Conservation (phyloP, 2,329 filamentous ascomycete species). For the Aspergillus candidus region DNA sequence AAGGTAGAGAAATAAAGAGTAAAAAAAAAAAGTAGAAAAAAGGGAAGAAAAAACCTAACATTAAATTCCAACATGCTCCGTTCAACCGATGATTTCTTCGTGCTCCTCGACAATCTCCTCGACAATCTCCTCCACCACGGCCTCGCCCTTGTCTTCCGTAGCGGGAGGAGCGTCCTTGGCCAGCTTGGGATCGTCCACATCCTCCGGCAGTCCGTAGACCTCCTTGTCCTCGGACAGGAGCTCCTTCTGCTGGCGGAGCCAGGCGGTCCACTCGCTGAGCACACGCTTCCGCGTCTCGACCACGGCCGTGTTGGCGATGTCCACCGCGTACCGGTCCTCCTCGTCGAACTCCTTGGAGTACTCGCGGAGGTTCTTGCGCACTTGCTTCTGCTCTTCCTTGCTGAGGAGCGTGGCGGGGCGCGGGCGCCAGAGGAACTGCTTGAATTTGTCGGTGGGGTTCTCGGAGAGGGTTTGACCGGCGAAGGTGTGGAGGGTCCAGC, state of each 20-base stretch:
- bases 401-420: constrained; percentile 83
- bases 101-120: constrained; percentile 77
- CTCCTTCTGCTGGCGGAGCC: constrained; percentile 67
- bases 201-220: constrained; percentile 58
- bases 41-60: constrained; percentile 20
- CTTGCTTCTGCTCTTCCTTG: constrained; percentile 95
- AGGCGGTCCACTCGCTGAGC: constrained; percentile 83
- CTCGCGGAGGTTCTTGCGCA: constrained; percentile 96
- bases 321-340: constrained; percentile 87
- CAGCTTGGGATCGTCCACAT: constrained; percentile 55
- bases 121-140: constrained; percentile 81
- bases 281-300: constrained; percentile 77
- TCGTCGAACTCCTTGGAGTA: constrained; percentile 94
- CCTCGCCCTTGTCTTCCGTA: constrained; percentile 61
- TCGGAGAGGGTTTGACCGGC: constrained; percentile 82
- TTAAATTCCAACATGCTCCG: too few relatives aligned
- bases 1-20: constrained; percentile 18
- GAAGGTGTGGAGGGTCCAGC: constrained; percentile 98
- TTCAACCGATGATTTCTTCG: constrained; percentile 64
- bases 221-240: constrained; percentile 68
- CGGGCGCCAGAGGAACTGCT: constrained; percentile 93
- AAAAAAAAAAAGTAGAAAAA: constrained; percentile 28
- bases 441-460: constrained; percentile 92
- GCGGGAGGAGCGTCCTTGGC: constrained; percentile 46
- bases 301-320: constrained; percentile 87